Conservation (phyloP, 495 filamentous ascomycete genomes). For the Neurospora sp. region DNA sequence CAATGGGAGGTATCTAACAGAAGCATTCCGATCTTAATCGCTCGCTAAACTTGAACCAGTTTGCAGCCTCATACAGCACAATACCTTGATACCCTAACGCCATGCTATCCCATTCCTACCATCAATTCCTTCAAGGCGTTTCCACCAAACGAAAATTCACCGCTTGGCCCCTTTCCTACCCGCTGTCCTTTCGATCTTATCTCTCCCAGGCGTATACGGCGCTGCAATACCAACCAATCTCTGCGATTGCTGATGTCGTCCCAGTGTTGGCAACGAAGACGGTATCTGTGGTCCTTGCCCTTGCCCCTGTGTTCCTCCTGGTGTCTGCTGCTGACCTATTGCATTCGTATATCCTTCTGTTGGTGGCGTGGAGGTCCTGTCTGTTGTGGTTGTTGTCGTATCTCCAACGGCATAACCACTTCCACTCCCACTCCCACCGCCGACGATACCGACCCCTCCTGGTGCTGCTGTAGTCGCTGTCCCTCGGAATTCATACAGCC, state of each 20-base stretch:
- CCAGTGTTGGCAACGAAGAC: not conserved
- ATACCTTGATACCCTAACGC: not conserved
- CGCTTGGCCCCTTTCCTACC: conserved; percentile 14
- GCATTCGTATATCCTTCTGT: not conserved
- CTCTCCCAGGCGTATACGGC: conserved; percentile 62
- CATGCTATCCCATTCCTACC: conserved; percentile 5
- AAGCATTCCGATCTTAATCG: not conserved
- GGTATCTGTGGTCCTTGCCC: not conserved
- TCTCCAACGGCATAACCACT: not conserved
- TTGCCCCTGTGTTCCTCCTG: not conserved
- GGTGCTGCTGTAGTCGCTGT: conserved; percentile 8
- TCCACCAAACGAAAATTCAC: conserved; percentile 7
- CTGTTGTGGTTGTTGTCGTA: not conserved
- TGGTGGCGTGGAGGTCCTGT: not conserved
- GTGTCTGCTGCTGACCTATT: not conserved
- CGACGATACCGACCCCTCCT: not conserved
- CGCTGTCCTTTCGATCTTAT: conserved; percentile 50
- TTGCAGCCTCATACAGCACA: too few species aligned
- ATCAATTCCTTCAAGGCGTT: not conserved
- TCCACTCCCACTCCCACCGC: not conserved
- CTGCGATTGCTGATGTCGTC: conserved; percentile 9
- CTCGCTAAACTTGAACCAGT: not conserved
- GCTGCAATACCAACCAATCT: conserved; percentile 50
- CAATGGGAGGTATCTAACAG: not conserved
- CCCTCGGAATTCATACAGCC: conserved; percentile 30